Percentiles rank a stretch among this genome's conserved stretches.
phyloP scores from a whole-genome alignment of 164 flowering plant genomes.

The Litsea cubeba region DNA sequence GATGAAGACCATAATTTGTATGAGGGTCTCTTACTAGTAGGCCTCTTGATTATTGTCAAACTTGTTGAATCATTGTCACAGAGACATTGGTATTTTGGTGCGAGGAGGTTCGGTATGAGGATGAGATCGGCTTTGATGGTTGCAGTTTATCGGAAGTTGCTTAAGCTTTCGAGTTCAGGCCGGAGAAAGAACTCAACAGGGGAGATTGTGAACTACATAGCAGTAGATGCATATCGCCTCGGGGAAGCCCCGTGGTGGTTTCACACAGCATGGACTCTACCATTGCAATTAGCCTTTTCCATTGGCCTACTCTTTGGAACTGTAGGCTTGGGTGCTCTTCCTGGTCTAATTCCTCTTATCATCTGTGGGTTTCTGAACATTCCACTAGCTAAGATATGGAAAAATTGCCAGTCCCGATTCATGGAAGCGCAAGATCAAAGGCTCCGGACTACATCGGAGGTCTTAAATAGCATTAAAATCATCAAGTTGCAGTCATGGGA shows the following conservation, averaged over 20 bases:
- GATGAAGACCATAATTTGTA: constrained; percentile 16
- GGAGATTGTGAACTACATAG: constrained; percentile 80
- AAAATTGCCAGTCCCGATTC: constrained; percentile 45
- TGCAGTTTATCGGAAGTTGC: constrained; percentile 58
- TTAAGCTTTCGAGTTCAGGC: constrained; percentile 65
- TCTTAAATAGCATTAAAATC: constrained; percentile 76
- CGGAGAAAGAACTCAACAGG: constrained; percentile 70
- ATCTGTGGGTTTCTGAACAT: constrained; percentile 55
- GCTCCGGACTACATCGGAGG: constrained; percentile 68
- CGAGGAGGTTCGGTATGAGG: constrained; percentile 68
- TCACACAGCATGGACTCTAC: constrained; percentile 49
- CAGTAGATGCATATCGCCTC: constrained; percentile 83
- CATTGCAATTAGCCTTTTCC: constrained; percentile 48
- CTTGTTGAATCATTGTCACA: constrained; percentile 61
- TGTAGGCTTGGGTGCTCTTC: constrained; percentile 64
- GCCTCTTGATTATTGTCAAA: constrained; percentile 49
- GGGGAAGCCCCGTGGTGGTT: constrained; percentile 79
- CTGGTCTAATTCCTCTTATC: constrained; percentile 55
- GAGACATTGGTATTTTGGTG: constrained; percentile 55
- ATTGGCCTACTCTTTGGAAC: constrained; percentile 42
- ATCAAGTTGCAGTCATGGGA: constrained; percentile 94
- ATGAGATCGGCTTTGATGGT: constrained; percentile 83
- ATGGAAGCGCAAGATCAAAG: constrained; percentile 74
- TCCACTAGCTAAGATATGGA: constrained; percentile 62
- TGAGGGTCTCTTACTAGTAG: constrained; percentile 48